Conservation (phyloP, 2,329 filamentous ascomycete species). For the Aspergillus spinulosporus region DNA sequence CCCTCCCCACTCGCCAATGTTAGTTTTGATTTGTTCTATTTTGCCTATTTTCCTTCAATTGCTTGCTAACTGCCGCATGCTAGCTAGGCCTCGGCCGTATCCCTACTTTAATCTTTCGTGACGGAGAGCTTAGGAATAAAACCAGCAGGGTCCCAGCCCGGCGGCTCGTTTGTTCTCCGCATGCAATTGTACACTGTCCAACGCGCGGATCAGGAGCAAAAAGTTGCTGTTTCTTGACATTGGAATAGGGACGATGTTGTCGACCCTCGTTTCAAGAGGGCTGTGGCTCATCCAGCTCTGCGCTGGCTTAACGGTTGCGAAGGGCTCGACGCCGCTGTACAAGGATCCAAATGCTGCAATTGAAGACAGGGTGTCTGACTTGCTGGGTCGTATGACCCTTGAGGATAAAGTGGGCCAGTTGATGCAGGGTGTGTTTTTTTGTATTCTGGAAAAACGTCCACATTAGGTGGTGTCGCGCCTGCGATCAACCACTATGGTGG, state of each 20-base stretch:
- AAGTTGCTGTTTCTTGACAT: not conserved
- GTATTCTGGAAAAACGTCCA: not conserved
- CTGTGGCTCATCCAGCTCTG: slow-evolving; percentile 30
- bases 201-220: not conserved
- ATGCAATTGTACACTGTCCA: not conserved
- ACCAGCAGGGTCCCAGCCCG: not conserved
- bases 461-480: not conserved
- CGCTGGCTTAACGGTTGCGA: slow-evolving; percentile 21
- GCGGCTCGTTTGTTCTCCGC: not conserved
- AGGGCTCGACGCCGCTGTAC: slow-evolving; percentile 47
- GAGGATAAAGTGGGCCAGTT: slow-evolving; percentile 72
- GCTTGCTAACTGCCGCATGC: not conserved
- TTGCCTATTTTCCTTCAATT: not conserved
- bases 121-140: slow-evolving; percentile 1
- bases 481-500: not conserved
- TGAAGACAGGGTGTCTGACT: slow-evolving; percentile 65
- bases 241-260: slow-evolving; percentile 12
- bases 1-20: not conserved
- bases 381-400: slow-evolving; percentile 71
- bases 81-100: not conserved
- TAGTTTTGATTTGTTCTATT: not conserved
- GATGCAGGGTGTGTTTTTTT: slow-evolving; percentile 51
- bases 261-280: slow-evolving; percentile 24
- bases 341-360: slow-evolving; percentile 64
- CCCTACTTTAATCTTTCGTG: no score